phyloP scores from a whole-genome alignment of 108 stramenopile genomes.

The Nitzschia putrida region DNA sequence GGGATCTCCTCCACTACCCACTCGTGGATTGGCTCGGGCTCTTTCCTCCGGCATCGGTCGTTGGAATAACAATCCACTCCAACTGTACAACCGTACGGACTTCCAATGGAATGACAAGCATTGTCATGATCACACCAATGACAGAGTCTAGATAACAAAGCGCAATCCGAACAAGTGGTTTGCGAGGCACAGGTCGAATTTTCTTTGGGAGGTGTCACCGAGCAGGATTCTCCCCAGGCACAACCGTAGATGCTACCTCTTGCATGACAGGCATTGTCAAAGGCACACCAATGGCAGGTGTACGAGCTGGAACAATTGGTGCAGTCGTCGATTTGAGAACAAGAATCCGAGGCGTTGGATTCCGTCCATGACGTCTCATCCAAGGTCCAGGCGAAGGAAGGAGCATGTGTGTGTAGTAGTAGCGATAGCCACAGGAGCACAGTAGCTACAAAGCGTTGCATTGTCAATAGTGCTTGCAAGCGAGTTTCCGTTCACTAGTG shows the following conservation, averaged over 20 bases:
- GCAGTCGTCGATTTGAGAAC: conserved; percentile 34
- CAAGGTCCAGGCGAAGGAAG: no score
- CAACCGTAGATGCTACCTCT: conserved; percentile 56
- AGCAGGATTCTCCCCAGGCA: conserved; percentile 40
- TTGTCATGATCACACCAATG: conserved; percentile 85
- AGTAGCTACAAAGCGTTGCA: no score
- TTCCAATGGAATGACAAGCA: conserved; percentile 83
- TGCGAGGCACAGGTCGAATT: conserved; percentile 63
- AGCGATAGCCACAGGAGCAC: no score
- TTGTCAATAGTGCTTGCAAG: no score
- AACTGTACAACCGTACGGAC: conserved; percentile 70
- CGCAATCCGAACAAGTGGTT: conserved; percentile 62
- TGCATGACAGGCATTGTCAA: conserved; percentile 55
- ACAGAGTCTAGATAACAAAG: conserved; percentile 53
- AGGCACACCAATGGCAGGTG: conserved; percentile 61
- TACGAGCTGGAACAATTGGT: conserved; percentile 37
- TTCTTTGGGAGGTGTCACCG: conserved; percentile 14
- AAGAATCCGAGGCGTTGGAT: conserved; percentile 9
- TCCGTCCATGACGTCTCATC: neutral
- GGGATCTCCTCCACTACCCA: conserved; percentile 49
- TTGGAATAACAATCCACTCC: conserved; percentile 88
- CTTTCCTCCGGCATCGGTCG: conserved; percentile 72
- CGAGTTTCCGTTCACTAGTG: no score
- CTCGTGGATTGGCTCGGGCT: conserved; percentile 55
- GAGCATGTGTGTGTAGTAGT: no score